Evolutionary conservation across 345 rosid genomes (phyloP), one percentile per base, ranked within the genome.

Genomic region (Turnera subulata): DNA sequence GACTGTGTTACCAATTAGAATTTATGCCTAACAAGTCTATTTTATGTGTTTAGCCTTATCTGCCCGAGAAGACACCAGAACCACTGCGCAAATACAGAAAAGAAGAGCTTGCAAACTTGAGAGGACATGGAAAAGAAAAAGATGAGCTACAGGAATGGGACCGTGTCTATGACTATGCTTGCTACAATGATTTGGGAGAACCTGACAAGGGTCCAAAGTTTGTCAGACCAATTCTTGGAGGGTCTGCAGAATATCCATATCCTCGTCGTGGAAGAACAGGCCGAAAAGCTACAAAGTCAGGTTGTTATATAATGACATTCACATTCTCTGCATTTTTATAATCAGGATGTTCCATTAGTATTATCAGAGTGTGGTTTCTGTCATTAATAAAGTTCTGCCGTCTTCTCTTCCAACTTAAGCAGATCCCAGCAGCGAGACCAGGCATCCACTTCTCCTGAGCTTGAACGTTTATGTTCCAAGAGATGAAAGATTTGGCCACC

Each of bases 231-330:
- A 50, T 73, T 59, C 80, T 79, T 33, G 83, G 80, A 11, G 83
- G 80, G 11, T 76, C 84, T 5, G 0, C 59, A 15, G 58, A 74
- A 22, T 68, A 67, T 24, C 82, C 82, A 39, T 78, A 74, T 58
- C 82, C 82, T 55, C 73, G 82, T 23, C 68, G 82, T 33, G 79
- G 74, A 46, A 78, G 82, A 58, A 78, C 82, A 5, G 70, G 82
- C 55, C 63, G 82, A 44, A 32, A 71, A 19, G 74, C 70, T 6
- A 25, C 67, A 24, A 29, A 67, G 46, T 42, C 78, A 53, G 78
- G 78, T 77, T 17, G 22, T 49, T 33, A 12, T 19, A 37, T 17
- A 23, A 0, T 22, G 47, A 24, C 11, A 46, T 6, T 38, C 1
- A 6, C 20, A 23, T 26, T 38, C 56, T 19, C 5, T 40, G 51